Percentiles rank a stretch among this genome's conserved stretches.
These are phyloP conservation scores for Vigna hirtella DNA, from an alignment of 306 rosid genomes.

Conservation along the genomic window DNA sequence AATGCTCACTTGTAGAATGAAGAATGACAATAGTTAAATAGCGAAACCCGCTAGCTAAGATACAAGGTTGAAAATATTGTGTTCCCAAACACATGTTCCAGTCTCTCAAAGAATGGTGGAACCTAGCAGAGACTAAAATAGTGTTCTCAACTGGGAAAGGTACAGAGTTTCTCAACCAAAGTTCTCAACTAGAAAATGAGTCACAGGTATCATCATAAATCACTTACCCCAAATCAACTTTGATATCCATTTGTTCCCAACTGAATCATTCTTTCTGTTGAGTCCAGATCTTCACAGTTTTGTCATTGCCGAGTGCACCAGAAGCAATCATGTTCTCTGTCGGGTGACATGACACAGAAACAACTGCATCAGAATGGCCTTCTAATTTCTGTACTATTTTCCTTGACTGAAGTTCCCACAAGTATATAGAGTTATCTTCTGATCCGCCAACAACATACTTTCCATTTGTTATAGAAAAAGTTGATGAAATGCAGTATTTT, in stretches of 20 bases:
- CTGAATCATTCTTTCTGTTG: constrained; percentile 64
- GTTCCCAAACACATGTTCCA: constrained; percentile 3
- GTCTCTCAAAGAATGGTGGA: not conserved
- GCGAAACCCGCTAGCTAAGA: not conserved
- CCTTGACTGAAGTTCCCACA: constrained; percentile 92
- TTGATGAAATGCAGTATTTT: constrained; percentile 80
- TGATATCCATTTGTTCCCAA: constrained; percentile 4
- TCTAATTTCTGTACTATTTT: constrained; percentile 87
- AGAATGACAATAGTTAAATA: not conserved
- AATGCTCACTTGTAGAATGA: not conserved
- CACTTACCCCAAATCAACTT: constrained; percentile 23
- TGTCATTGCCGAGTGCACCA: constrained; percentile 92
- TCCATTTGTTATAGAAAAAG: constrained; percentile 87
- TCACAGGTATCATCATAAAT: constrained; percentile 1
- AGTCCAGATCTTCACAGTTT: constrained; percentile 91
- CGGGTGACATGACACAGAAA: constrained; percentile 93
- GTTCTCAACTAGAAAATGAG: constrained; percentile 39
- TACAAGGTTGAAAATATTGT: constrained; percentile 1
- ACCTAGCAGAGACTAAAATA: not conserved
- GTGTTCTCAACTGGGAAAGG: constrained; percentile 29
- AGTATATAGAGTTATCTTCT: constrained; percentile 78
- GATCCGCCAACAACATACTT: constrained; percentile 93
- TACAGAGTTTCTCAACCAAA: constrained; percentile 31
- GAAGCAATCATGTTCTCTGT: constrained; percentile 91
- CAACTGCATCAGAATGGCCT: constrained; percentile 90